Percentiles rank a stretch among this genome's conserved stretches.
These are phyloP conservation scores for Thelonectria discophora DNA, from an alignment of 2,329 filamentous ascomycete species.

Conservation along the genomic window DNA sequence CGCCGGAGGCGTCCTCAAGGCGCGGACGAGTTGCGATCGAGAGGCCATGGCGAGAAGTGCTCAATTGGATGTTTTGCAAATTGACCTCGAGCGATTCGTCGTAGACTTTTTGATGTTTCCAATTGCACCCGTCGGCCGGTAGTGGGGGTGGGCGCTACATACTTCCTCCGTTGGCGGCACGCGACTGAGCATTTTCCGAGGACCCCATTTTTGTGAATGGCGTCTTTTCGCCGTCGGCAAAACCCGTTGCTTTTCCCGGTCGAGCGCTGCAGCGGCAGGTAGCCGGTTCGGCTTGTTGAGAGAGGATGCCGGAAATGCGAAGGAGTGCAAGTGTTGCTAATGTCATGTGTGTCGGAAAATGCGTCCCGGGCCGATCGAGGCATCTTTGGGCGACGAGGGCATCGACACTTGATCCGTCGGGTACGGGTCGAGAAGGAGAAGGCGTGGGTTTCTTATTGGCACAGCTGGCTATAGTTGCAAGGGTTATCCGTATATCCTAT, in stretches of 20 bases:
- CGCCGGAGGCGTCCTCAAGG: slow-evolving; percentile 33
- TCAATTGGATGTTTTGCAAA: slow-evolving; percentile 13
- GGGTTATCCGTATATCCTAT: no score
- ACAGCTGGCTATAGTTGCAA: no score
- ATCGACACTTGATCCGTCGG: background rate
- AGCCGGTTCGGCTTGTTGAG: slow-evolving; percentile 1
- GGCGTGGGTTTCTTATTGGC: no score
- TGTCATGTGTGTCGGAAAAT: background rate
- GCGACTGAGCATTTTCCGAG: no score
- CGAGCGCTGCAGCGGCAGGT: no score
- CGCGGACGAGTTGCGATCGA: slow-evolving; percentile 39
- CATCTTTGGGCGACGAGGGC: background rate
- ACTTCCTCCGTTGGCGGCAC: no score
- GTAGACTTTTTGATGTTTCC: slow-evolving; percentile 11
- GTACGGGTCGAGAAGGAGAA: no score
- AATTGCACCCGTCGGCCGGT: background rate
- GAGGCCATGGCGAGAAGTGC: slow-evolving; percentile 35
- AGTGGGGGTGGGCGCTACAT: slow-evolving; percentile 5
- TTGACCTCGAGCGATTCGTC: slow-evolving; percentile 11
- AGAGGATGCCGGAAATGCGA: background rate
- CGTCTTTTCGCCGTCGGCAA: slow-evolving; percentile 6
- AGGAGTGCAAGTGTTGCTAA: background rate
- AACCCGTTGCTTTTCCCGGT: slow-evolving; percentile 9
- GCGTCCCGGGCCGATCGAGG: background rate
- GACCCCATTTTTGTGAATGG: slow-evolving; percentile 11